Conservation (phyloP, 371 early-diverging fungal genomes). For the Smittium culicis region DNA sequence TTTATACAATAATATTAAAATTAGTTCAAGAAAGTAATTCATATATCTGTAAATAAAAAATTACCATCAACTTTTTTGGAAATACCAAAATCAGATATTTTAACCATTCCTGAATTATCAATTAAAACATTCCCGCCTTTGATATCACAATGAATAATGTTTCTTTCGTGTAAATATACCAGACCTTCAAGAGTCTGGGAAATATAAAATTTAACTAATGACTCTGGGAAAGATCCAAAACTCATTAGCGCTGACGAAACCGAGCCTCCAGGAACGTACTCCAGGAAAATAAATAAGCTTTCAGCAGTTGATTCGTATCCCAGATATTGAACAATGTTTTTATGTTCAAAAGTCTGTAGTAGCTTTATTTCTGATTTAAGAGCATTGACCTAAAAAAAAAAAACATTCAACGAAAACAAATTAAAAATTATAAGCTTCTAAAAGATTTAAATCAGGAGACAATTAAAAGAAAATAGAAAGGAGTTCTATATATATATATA, state of each 20-base stretch:
- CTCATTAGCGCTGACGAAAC: slow-evolving; percentile 69
- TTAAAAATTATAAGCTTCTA: too few species aligned
- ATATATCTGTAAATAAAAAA: background rate
- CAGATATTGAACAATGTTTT: slow-evolving; percentile 88
- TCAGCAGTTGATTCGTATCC: slow-evolving; percentile 68
- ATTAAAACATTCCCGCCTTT: slow-evolving; percentile 93
- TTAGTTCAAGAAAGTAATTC: slow-evolving; percentile 5
- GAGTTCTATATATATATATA: background rate
- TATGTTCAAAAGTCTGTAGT: slow-evolving; percentile 76
- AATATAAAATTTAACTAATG: slow-evolving; percentile 67
- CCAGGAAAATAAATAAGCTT: slow-evolving; percentile 86
- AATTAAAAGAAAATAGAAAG: background rate
- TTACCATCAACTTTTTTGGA: slow-evolving; percentile 78
- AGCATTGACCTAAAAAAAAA: slow-evolving; percentile 45
- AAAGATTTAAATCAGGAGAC: too few species aligned
- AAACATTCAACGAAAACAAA: background rate
- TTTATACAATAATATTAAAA: too few species aligned
- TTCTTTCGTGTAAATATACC: slow-evolving; percentile 83
- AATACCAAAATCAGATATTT: slow-evolving; percentile 98
- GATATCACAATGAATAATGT: slow-evolving; percentile 96
- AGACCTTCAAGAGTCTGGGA: slow-evolving; percentile 87
- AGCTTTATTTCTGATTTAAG: slow-evolving; percentile 80
- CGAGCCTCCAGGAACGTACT: slow-evolving; percentile 96
- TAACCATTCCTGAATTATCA: slow-evolving; percentile 79
- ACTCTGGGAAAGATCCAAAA: slow-evolving; percentile 76